Evolutionary conservation across 768 basidiomycete genomes (phyloP), one percentile per base, ranked within the genome.

Genomic region (Galerina sulciceps): DNA sequence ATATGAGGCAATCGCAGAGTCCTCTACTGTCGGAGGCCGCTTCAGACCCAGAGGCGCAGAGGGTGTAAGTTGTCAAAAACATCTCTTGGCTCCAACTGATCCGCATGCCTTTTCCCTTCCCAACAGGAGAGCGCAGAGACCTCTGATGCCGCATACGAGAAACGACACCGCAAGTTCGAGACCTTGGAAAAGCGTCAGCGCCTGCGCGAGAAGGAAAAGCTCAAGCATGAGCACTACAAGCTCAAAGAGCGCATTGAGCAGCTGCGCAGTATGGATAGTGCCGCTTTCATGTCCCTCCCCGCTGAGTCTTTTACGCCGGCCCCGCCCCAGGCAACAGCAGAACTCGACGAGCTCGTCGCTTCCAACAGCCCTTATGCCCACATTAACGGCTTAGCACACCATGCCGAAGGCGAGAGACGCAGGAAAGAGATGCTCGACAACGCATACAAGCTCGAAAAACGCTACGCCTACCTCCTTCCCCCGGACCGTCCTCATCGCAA

Each of bases 171-270:
- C 51, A 93, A 91, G 69, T 94, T 91, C 72, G 93, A 95, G 71
- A 83, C 82, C 13, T 89, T 91, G 58, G 94, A 96, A 73, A 93
- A 92, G 70, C 85, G 93, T 8, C 86, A 89, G 68, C 88, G 93
- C 4, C 76, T 91, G 35, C 85, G 93, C 54, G 94, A 96, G 75
- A 93, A 93, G 73, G 94, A 96, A 74, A 94, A 94, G 69, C 83
- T 96, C 54, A 89, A 91, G 73, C 89, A 94, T 63, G 93, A 95
- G 68, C 92, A 94, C 65, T 94, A 94, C 76, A 93, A 94, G 69
- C 85, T 96, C 67, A 90, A 90, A 71, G 89, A 94, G 67, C 86
- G 94, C 36, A 90, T 95, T 59, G 93, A 95, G 51, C 90, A 94
- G 67, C 80, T 95, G 55, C 83, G 81, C 55, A 80, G 78, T 23